Percentiles rank a stretch among this genome's conserved stretches.
Evolutionary conservation across 23 red algal species (phyloP).

Genomic region (Cyanidiococcus yangmingshanensis): DNA sequence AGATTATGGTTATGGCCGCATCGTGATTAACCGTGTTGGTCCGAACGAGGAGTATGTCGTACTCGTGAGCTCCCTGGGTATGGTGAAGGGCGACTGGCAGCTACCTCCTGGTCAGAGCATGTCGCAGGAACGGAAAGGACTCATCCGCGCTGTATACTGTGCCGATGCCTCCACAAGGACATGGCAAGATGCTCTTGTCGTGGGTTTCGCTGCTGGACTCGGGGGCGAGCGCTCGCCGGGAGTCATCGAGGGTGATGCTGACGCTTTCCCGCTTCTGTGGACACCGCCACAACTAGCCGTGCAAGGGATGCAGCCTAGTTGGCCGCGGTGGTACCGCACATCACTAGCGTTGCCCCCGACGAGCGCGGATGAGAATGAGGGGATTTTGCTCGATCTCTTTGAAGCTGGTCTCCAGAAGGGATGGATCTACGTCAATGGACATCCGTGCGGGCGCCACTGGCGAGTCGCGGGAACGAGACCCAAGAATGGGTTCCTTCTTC

Average conservation of each 20-base stretch:
- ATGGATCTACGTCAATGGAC: slow-evolving; percentile 52
- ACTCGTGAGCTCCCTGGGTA: slow-evolving; percentile 40
- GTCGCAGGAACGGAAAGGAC: slow-evolving; percentile 62
- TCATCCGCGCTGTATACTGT: slow-evolving; percentile 6
- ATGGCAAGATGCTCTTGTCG: not conserved
- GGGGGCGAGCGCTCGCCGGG: not conserved
- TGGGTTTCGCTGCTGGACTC: slow-evolving; percentile 9
- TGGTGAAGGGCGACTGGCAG: slow-evolving; percentile 98
- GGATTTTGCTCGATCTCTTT: slow-evolving; percentile 35
- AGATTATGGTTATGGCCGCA: slow-evolving; percentile 8
- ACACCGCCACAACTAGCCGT: not conserved
- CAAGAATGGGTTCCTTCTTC: slow-evolving; percentile 45
- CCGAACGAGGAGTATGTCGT: slow-evolving; percentile 31
- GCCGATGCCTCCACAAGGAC: not conserved
- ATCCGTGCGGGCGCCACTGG: slow-evolving; percentile 72
- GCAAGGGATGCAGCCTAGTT: not conserved
- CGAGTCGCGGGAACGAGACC: slow-evolving; percentile 25
- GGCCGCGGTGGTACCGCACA: not conserved
- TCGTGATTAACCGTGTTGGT: not conserved
- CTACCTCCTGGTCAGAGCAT: slow-evolving; percentile 45
- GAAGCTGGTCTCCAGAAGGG: slow-evolving; percentile 44
- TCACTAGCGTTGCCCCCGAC: slow-evolving; percentile 26
- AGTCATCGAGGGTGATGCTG: not conserved
- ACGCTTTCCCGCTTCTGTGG: not conserved
- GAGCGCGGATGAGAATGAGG: not conserved